Evolutionary conservation across 2,329 filamentous ascomycete genomes (phyloP), one percentile per base, ranked within the genome.

Genomic region (Curvularia verruculosa): DNA sequence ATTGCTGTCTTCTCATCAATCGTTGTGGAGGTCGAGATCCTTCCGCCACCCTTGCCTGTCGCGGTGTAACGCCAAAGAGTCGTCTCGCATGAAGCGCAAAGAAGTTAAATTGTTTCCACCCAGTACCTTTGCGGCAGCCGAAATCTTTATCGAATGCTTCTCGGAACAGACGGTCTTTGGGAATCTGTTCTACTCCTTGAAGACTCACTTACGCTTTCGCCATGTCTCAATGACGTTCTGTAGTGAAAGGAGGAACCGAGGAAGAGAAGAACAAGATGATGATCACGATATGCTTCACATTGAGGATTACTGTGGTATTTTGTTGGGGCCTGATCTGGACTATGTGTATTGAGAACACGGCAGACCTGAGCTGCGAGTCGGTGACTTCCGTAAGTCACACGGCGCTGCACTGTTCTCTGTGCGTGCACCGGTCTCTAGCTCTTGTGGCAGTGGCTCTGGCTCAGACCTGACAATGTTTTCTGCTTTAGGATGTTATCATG

Each of bases 1-100:
- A 37, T 34, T 52, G 37, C 47, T 53, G 29, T 47, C 29, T 37
- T 49, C 36, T 55, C 40, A 55, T 58, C 58, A 46, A 37, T 58
- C 51, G 34, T 48, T 24, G 34, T 31, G 45, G 48, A 49, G 29
- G 39, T 31, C 41, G 34, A 41, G 24, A 18, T 19, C 24, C 26
- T 47, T 52, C 29, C n/a, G 28, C 40, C 37, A 12, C 19, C 36
- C 18, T 50, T 37, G 19, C 24, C 52, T 49, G 36, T 51, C 49
- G 19, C 43, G 31, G 52, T 43, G 36, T 37, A 53, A 44, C 48
- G 15, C 39, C 46, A 36, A 39, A 39, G 18, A 36, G n/a, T 34
- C 29, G 36, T n/a, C 26, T 44, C 21, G 49, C 49, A 18, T 29
- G 40, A 31, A 45, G 29, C 40, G 8, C 10, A 37, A 26, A 49